phyloP scores from a whole-genome alignment of 2,329 filamentous ascomycete species.

The Hymenoscyphus albidus region DNA sequence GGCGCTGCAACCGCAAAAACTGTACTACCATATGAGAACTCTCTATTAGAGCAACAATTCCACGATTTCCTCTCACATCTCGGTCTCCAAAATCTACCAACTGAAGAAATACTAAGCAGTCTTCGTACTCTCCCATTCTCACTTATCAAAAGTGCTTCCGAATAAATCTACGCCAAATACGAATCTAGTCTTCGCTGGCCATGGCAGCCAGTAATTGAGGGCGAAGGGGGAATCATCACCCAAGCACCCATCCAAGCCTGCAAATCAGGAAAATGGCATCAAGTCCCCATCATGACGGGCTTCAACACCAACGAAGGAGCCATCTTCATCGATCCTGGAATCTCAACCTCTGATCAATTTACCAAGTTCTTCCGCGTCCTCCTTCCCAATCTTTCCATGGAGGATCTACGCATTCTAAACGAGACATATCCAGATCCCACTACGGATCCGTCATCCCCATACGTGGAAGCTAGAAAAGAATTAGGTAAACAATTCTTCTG shows the following conservation, averaged over 20 bases:
- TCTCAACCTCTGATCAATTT: conserved; percentile 50
- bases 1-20: conserved; percentile 53
- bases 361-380: conserved; percentile 57
- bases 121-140: conserved; percentile 45
- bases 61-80: conserved; percentile 51
- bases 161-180: conserved; percentile 43
- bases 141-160: conserved; percentile 41
- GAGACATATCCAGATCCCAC: conserved; percentile 59
- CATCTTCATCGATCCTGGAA: conserved; percentile 53
- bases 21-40: conserved; percentile 50
- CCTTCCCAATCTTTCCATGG: conserved; percentile 51
- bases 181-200: conserved; percentile 51
- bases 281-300: conserved; percentile 62
- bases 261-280: conserved; percentile 48
- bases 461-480: conserved; percentile 37
- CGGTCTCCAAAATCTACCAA: conserved; percentile 43
- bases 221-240: conserved; percentile 49
- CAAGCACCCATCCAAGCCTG: conserved; percentile 57
- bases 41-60: conserved; percentile 54
- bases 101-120: conserved; percentile 46
- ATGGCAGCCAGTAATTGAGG: conserved; percentile 68
- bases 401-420: conserved; percentile 54
- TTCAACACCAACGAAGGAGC: conserved; percentile 69
- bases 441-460: conserved; percentile 39
- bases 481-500: conserved; percentile 55